Conservation (phyloP, 768 basidiomycete genomes). For the Rossbeevera mucosa region DNA sequence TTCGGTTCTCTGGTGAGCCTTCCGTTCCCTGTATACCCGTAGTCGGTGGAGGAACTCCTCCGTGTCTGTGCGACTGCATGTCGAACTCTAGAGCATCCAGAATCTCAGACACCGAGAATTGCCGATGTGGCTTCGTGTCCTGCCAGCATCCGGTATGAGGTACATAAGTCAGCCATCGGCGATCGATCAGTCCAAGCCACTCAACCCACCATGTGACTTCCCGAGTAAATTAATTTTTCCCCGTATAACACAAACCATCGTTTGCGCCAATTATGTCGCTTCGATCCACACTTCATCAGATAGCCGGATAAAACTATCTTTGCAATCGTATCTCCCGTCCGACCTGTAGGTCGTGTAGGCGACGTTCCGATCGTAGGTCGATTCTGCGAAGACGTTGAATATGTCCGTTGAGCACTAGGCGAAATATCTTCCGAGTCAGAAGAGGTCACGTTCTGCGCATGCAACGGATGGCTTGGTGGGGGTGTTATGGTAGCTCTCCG, state of each 20-base stretch:
- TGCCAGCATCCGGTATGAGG: slow-evolving; percentile 31
- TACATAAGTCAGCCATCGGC: slow-evolving; percentile 6
- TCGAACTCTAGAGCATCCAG: slow-evolving; percentile 91
- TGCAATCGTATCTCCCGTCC: slow-evolving; percentile 48
- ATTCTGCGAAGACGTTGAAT: slow-evolving; percentile 44
- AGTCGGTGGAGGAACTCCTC: slow-evolving; percentile 32
- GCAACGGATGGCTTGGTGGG: slow-evolving; percentile 42
- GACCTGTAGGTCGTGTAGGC: slow-evolving; percentile 37
- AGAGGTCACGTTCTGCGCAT: slow-evolving; percentile 55
- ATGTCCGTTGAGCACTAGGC: slow-evolving; percentile 39
- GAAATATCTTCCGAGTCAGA: slow-evolving; percentile 77
- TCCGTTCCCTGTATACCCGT: slow-evolving; percentile 33
- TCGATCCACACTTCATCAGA: slow-evolving; percentile 93
- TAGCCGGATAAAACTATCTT: slow-evolving; percentile 87
- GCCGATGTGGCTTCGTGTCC: slow-evolving; percentile 87
- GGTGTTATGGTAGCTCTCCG: slow-evolving; percentile 37
- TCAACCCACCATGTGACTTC: slow-evolving; percentile 87
- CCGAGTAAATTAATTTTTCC: slow-evolving; percentile 82
- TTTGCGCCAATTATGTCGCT: slow-evolving; percentile 93
- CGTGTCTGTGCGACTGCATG: slow-evolving; percentile 50
- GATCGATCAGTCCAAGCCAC: slow-evolving; percentile 10
- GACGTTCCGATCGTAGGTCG: slow-evolving; percentile 39
- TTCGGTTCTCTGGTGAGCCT: slow-evolving; percentile 36
- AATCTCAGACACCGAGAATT: slow-evolving; percentile 79
- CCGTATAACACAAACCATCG: slow-evolving; percentile 94